These are phyloP conservation scores for Ensete ventricosum DNA, from an alignment of 176 grass and related monocot species.

Conservation along the genomic window DNA sequence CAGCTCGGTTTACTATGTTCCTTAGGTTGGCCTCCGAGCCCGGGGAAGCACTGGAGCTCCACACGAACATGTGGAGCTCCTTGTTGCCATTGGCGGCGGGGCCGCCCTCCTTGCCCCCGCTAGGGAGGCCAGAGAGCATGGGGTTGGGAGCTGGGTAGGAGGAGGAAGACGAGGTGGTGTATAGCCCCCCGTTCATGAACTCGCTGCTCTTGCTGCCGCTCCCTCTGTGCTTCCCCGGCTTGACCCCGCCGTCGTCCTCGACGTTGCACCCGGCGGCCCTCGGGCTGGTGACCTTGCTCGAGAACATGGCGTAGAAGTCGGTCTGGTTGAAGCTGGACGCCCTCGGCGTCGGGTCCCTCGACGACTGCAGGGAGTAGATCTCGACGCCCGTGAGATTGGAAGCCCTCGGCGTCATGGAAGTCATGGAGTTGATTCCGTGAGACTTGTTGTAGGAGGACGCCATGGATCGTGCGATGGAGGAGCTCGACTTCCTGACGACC, in stretches of 20 bases:
- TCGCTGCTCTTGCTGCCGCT: conserved; percentile 30
- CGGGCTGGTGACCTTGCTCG: conserved; percentile 57
- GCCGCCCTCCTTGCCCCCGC: neutral
- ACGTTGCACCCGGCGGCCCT: conserved; percentile 15
- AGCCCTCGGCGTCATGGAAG: conserved; percentile 69
- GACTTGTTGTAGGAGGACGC: conserved; percentile 44
- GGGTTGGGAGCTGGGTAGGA: conserved; percentile 65
- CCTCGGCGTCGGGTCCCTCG: conserved; percentile 76
- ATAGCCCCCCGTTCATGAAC: neutral
- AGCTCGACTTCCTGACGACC: conserved; percentile 33
- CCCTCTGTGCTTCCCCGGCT: conserved; percentile 21
- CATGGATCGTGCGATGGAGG: conserved; percentile 30
- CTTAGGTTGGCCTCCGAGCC: conserved; percentile 89
- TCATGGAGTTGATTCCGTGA: conserved; percentile 28
- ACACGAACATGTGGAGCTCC: conserved; percentile 91
- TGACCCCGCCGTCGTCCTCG: conserved; percentile 25
- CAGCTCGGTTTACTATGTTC: conserved; percentile 86
- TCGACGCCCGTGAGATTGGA: conserved; percentile 94
- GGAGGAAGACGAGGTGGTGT: neutral
- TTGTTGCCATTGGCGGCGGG: conserved; percentile 40
- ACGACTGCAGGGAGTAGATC: conserved; percentile 97
- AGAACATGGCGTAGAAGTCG: conserved; percentile 98
- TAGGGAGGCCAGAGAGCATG: conserved; percentile 27
- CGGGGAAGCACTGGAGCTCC: conserved; percentile 81
- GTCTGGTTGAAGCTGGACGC: conserved; percentile 98